Percentiles rank a stretch among this genome's conserved stretches.
Conservation (phyloP, 2,329 filamentous ascomycete species). For the Colletotrichum costaricense region DNA sequence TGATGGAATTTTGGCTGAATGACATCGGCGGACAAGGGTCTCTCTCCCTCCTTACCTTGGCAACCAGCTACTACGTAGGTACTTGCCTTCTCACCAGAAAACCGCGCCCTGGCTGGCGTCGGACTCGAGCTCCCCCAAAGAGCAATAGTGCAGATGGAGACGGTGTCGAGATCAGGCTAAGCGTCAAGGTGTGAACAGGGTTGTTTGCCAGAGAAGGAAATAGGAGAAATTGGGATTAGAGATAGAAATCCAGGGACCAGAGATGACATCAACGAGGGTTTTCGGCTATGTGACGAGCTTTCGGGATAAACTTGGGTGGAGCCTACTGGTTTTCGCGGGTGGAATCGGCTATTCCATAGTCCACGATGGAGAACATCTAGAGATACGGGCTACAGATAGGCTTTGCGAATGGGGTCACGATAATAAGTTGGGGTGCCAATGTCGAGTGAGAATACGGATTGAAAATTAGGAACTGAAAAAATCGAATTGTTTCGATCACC, state of each 20-base stretch:
- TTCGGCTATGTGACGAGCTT: slow-evolving; percentile 32
- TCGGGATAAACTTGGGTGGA: slow-evolving; percentile 30
- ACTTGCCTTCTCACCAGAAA: not conserved
- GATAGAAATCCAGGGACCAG: slow-evolving; percentile 8
- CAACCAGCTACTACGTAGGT: not conserved
- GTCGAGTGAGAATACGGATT: not conserved
- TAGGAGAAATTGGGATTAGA: not conserved
- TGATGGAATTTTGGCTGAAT: slow-evolving; percentile 28
- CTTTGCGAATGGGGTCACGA: slow-evolving; percentile 7
- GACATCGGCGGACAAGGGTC: slow-evolving; percentile 2
- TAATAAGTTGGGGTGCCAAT: not conserved
- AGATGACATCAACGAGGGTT: slow-evolving; percentile 36
- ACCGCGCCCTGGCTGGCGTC: not conserved
- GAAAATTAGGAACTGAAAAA: not conserved
- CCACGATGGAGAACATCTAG: slow-evolving; percentile 8
- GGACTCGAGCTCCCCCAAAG: not conserved
- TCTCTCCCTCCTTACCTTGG: not conserved
- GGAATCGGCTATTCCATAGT: slow-evolving; percentile 23
- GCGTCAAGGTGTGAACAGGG: slow-evolving; percentile 1
- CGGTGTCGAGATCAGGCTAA: not conserved
- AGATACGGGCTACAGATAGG: not conserved
- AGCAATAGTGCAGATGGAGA: not conserved
- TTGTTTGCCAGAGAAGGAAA: not conserved
- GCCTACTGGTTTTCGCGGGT: slow-evolving; percentile 26
- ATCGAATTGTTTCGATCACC: not conserved